Evolutionary conservation across 495 filamentous ascomycete genomes (phyloP).

Genomic region (Ascodesmis nigricans): DNA sequence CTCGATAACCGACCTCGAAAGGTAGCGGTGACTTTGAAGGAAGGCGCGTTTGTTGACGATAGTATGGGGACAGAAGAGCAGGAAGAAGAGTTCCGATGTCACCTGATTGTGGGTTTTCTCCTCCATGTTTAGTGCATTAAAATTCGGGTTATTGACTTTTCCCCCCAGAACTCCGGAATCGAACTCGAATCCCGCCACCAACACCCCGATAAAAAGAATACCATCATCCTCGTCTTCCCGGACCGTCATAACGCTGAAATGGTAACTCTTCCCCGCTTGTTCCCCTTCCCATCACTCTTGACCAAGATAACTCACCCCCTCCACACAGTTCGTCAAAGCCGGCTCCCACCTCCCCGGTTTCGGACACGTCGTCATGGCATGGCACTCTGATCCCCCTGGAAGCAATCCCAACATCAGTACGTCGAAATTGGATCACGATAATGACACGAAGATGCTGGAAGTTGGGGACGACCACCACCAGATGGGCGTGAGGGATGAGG

Average conservation of each 20-base stretch:
- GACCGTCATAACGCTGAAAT: conserved; percentile 79
- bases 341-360: conserved; percentile 46
- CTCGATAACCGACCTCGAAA: conserved; percentile 73
- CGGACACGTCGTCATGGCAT: conserved; percentile 53
- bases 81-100: conserved; percentile 68
- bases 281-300: neutral
- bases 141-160: conserved; percentile 12
- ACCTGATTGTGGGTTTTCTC: conserved; percentile 50
- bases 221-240: conserved; percentile 55
- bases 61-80: conserved; percentile 39
- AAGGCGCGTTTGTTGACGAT: too few species aligned
- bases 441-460: conserved; percentile 10
- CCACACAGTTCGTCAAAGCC: conserved; percentile 30
- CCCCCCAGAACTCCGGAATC: conserved; percentile 45
- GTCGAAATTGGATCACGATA: conserved; percentile 3
- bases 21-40: conserved; percentile 47
- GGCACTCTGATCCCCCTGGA: conserved; percentile 31
- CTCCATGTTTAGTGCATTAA: conserved; percentile 1
- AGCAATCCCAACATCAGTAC: conserved; percentile 3
- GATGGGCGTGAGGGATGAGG: conserved; percentile 12
- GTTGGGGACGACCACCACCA: conserved; percentile 4
- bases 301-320: conserved; percentile 29
- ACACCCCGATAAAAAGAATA: conserved; percentile 33
- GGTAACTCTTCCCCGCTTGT: conserved; percentile 8
- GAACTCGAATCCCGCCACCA: conserved; percentile 54